Percentiles rank a stretch among this genome's conserved stretches.
phyloP scores from a whole-genome alignment of 75 land plant species.

The Cunninghamia lanceolata region DNA sequence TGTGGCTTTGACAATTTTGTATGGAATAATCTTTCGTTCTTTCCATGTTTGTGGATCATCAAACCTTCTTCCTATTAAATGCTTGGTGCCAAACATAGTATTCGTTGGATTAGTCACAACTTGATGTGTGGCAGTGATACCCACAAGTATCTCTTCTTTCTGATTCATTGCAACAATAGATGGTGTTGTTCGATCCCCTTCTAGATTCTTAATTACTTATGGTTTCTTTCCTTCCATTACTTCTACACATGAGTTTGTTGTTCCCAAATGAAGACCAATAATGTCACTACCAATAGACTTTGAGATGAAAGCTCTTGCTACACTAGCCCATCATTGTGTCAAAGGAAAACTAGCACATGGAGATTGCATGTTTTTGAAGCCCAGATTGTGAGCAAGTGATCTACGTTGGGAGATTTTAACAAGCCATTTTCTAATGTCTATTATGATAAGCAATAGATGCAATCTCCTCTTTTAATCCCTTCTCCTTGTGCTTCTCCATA shows the following conservation, averaged over 20 bases:
- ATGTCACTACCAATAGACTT: slow-evolving; percentile 55
- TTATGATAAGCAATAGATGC: no score
- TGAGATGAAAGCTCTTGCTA: slow-evolving; percentile 21
- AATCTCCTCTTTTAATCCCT: no score
- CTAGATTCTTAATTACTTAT: slow-evolving; percentile 55
- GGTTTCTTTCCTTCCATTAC: slow-evolving; percentile 67
- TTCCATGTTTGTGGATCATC: slow-evolving; percentile 57
- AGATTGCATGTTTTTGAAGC: no score
- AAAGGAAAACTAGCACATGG: no score
- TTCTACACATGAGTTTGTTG: slow-evolving; percentile 48
- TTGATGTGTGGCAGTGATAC: slow-evolving; percentile 63
- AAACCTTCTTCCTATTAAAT: slow-evolving; percentile 50
- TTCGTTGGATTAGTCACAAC: slow-evolving; percentile 63
- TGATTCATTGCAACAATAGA: slow-evolving; percentile 62
- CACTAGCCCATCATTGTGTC: not conserved
- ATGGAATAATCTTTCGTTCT: slow-evolving; percentile 61
- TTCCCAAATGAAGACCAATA: slow-evolving; percentile 56
- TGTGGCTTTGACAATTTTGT: slow-evolving; percentile 55
- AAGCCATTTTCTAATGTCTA: no score
- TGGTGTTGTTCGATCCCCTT: slow-evolving; percentile 62
- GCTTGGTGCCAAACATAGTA: slow-evolving; percentile 53
- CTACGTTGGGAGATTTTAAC: no score
- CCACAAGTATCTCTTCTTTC: slow-evolving; percentile 56
- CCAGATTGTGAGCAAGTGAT: no score
- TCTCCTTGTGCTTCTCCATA: no score